phyloP scores from a whole-genome alignment of 1,139 yeast genomes.

The Ogataea hybrid region DNA sequence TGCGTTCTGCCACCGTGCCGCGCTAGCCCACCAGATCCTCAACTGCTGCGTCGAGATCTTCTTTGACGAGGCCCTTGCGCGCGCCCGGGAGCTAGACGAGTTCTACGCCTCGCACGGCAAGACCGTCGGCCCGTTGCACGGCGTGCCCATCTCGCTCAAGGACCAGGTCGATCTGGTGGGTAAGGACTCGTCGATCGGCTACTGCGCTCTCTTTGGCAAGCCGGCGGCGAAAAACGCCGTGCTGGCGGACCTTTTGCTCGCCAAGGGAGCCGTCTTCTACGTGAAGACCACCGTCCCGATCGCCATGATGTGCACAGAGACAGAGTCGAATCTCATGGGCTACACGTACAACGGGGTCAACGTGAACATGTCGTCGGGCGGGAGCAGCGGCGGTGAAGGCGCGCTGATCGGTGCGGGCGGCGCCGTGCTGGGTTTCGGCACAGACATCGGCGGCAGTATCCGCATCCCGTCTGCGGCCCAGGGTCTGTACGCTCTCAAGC shows the following conservation, averaged over 20 bases:
- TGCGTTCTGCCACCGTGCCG: constrained; percentile 57
- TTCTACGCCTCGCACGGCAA: constrained; percentile 34
- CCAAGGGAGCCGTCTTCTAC: constrained; percentile 51
- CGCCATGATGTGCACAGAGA: constrained; percentile 54
- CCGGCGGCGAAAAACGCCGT: constrained; percentile 36
- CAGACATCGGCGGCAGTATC: constrained; percentile 66
- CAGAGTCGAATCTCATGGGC: constrained; percentile 45
- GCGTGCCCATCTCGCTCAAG: constrained; percentile 59
- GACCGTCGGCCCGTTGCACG: constrained; percentile 55
- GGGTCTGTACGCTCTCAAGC: constrained; percentile 54
- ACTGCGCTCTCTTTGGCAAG: constrained; percentile 31
- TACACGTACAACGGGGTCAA: constrained; percentile 48
- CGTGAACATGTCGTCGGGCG: constrained; percentile 47
- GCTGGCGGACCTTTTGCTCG: constrained; percentile 38
- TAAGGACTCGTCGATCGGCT: constrained; percentile 42
- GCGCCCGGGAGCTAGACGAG: constrained; percentile 46
- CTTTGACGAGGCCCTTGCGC: constrained; percentile 35
- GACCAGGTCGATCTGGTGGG: constrained; percentile 47
- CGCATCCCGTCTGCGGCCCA: constrained; percentile 55
- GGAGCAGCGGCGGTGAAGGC: constrained; percentile 65
- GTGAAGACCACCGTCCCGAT: constrained; percentile 60
- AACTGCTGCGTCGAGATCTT: constrained; percentile 41
- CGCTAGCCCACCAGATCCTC: constrained; percentile 53
- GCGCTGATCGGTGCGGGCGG: constrained; percentile 51
- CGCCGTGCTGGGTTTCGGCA: constrained; percentile 53